Evolutionary conservation across 2,329 filamentous ascomycete genomes (phyloP).

Genomic region (Colletotrichum sidae): DNA sequence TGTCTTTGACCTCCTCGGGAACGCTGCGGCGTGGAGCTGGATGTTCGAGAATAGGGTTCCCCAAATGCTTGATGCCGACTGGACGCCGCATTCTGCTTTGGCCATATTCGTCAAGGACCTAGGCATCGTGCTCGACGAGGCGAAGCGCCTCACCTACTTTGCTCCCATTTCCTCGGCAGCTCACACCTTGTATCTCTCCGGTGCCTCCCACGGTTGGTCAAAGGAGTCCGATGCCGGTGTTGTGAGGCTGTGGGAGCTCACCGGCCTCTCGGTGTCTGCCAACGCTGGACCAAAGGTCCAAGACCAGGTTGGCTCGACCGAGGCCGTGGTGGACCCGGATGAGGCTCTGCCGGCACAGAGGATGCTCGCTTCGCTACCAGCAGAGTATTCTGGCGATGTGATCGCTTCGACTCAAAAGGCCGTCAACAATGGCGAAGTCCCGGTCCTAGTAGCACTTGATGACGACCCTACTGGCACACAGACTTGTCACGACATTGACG

Average conservation of each 20-base stretch:
- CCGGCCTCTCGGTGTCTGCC: conserved; percentile 40
- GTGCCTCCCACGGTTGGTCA: conserved; percentile 45
- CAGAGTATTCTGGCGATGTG: conserved; percentile 40
- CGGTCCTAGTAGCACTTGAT: conserved; percentile 55
- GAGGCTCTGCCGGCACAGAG: conserved; percentile 38
- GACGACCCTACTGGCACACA: conserved; percentile 72
- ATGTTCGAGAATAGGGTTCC: conserved; percentile 52
- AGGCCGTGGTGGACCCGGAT: conserved; percentile 3
- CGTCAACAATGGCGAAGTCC: conserved; percentile 38
- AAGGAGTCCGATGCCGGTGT: conserved; percentile 50
- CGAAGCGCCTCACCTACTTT: conserved; percentile 43
- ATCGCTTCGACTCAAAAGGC: conserved; percentile 38
- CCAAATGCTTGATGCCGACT: conserved; percentile 50
- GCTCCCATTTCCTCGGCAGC: conserved; percentile 46
- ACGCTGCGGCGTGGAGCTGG: conserved; percentile 49
- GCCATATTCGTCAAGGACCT: conserved; percentile 51
- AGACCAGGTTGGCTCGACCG: not conserved
- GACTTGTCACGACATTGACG: conserved; percentile 68
- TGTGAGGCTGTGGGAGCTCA: conserved; percentile 52
- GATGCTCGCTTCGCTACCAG: conserved; percentile 41
- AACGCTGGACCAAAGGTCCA: conserved; percentile 25
- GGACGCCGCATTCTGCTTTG: conserved; percentile 49
- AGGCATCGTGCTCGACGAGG: conserved; percentile 47
- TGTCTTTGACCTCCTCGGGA: conserved; percentile 60
- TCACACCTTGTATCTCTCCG: conserved; percentile 48